Conservation (phyloP, 176 grass and related monocot genomes). For the Carex myosuroides region DNA sequence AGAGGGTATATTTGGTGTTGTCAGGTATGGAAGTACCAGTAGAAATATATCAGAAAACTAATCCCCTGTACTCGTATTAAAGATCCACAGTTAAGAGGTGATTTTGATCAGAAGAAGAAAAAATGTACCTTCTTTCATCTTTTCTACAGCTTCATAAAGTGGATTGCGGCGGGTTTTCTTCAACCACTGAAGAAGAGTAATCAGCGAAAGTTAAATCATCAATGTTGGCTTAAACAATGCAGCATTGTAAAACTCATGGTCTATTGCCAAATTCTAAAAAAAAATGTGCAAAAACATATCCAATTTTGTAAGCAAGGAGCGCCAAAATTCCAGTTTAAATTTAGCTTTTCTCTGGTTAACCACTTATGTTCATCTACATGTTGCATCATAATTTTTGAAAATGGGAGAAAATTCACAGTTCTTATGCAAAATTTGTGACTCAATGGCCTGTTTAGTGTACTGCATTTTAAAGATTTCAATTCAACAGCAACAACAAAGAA, state of each 20-base stretch:
- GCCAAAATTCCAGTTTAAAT: background rate
- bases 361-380: background rate
- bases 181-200: slow-evolving; percentile 55
- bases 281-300: background rate
- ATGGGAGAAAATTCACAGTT: background rate
- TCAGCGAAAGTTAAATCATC: background rate
- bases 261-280: background rate
- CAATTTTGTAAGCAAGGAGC: too few relatives aligned
- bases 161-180: slow-evolving; percentile 84
- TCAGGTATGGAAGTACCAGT: background rate
- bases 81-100: background rate
- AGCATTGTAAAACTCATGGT: background rate
- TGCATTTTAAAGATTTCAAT: background rate
- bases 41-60: background rate
- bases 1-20: background rate
- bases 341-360: background rate
- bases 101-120: background rate
- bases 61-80: background rate
- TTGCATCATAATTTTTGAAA: background rate
- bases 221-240: background rate
- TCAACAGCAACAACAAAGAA: background rate
- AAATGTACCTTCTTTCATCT: slow-evolving; percentile 94
- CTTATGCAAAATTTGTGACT: background rate
- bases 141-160: slow-evolving; percentile 81
- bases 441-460: background rate